phyloP scores from a whole-genome alignment of 306 rosid genomes.

The Carpinus fangiana region DNA sequence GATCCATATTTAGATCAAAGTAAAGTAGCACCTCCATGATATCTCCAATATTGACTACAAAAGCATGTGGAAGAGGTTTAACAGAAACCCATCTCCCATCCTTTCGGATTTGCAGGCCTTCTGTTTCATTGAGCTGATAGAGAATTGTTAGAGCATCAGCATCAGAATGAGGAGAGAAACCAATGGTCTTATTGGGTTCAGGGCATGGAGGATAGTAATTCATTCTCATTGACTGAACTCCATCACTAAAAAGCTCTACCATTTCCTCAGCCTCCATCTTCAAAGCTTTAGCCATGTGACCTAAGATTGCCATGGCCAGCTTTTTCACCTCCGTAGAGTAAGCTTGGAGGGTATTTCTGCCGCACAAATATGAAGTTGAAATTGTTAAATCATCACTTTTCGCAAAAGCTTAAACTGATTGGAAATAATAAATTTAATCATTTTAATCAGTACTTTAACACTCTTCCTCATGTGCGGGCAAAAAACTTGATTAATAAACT shows the following conservation, averaged over 20 bases:
- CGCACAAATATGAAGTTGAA: neutral
- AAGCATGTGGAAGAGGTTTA: slow-evolving; percentile 48
- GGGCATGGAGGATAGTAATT: slow-evolving; percentile 50
- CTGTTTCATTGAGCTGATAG: slow-evolving; percentile 38
- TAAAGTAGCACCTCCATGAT: slow-evolving; percentile 38
- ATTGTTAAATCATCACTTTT: too few species aligned
- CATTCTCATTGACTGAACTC: slow-evolving; percentile 31
- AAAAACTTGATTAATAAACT: too few species aligned
- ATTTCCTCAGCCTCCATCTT: slow-evolving; percentile 26
- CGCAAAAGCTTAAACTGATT: too few species aligned
- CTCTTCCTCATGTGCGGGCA: too few species aligned
- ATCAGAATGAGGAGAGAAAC: slow-evolving; percentile 37
- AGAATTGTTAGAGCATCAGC: slow-evolving; percentile 33
- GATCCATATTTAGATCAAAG: neutral
- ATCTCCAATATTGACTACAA: slow-evolving; percentile 44
- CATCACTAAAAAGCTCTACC: slow-evolving; percentile 22
- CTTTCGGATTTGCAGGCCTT: slow-evolving; percentile 43
- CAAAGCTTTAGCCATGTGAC: slow-evolving; percentile 28
- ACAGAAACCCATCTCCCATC: slow-evolving; percentile 46
- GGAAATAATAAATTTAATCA: too few species aligned
- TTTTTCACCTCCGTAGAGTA: slow-evolving; percentile 26
- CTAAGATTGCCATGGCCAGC: slow-evolving; percentile 8
- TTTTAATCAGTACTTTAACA: too few species aligned
- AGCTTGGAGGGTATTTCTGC: slow-evolving; percentile 24
- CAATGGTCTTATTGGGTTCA: slow-evolving; percentile 35